Evolutionary conservation across 257 asterid genomes (phyloP), one percentile per base, ranked within the genome.

Genomic region (Plantago elongata): DNA sequence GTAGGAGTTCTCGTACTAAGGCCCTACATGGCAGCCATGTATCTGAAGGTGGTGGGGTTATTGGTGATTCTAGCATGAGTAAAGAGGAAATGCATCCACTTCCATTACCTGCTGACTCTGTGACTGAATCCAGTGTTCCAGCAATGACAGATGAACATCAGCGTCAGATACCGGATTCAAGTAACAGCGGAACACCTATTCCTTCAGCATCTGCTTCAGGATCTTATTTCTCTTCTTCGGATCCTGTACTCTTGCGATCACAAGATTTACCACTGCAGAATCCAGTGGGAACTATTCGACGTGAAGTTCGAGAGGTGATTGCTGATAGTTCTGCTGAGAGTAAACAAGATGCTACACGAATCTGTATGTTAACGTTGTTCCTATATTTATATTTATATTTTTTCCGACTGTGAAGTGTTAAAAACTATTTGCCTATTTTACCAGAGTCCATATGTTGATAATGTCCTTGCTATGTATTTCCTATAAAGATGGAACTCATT

Each of bases 221-320:
- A 64, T 61, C 77, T 66, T 50, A 60, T 71, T 59, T 76, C 42
- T 76, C 84, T 57, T 74, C 88, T 65, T 71, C 83, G 62, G 80
- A 79, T 69, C 79, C 81, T 8, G 67, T 73, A 60, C 65, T 57
- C 16, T 54, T 75, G 51, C 78, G 81, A 57, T 71, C 90, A 66
- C 84, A 78, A 68, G 83, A 77, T 67, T 62, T 67, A 62, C 64
- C 66, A 51, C 68, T 65, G n/a, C 60, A 75, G 50, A 73, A 62
- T 73, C 75, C 74, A 27, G 79, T 66, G 47, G 84, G 70, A 47
- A 66, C 78, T 61, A 68, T 50, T 57, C 75, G 27, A 45, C 61
- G 42, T 71, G 87, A 76, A 65, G 65, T 60, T 67, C 84, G 68
- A 67, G 71, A 76, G 54, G 61, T 29, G 66, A 22, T 68, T 72